Base-by-base conservation (phyloP, 768 basidiomycete genomes). In the Lactarius hengduanensis region DNA sequence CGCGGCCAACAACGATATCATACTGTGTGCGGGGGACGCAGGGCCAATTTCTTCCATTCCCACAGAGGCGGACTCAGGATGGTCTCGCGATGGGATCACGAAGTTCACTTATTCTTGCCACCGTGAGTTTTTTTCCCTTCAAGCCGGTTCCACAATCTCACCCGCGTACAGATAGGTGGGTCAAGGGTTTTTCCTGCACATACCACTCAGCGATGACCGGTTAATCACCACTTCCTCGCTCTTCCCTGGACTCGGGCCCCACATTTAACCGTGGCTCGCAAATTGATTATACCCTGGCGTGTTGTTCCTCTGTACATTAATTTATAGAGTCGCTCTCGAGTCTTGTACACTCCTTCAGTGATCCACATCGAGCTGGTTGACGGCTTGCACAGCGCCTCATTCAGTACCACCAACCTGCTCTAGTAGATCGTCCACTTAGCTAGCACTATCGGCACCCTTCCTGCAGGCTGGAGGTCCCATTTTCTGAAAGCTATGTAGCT, bases 141-240 rank as follows among this genome's bases (percentile, higher is more conserved):
- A 83, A 28, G 78, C 77, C 6, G 77, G 77, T 57, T 89, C 86
- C 88, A 85, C 68, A 86, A 80, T 16, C 69, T 84, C 71, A 81
- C 79, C 59, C 74, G 80, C 10, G 69, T 84, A 4, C 73, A 77
- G 7, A 88, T 89, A 72, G 80, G 16, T 88, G 87, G 86, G 79
- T 89, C 59, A 66, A 74, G 41, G 34, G 34, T 8, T 34, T 34
- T 76, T 86, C 86, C 1, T 73, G 80, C 71, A 87, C 87, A 0
- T 89, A 87, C 70, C 71, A 84, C 16, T 64, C 81, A 15, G 64
- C 71, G 13, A 84, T 83, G 11, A 76, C 77, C 34, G 80, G 82
- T 80, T 86, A 76, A 71, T 30, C 11, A 41, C 13, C 73, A 4
- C 36, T 13, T 40, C 56, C 47, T 10, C 43, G 43, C 20, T 26